A percentile compares a stretch with the other conserved stretches of the same genome.
Conservation (phyloP, 2,329 filamentous ascomycete species). For the Endoconidiophora laricicola region DNA sequence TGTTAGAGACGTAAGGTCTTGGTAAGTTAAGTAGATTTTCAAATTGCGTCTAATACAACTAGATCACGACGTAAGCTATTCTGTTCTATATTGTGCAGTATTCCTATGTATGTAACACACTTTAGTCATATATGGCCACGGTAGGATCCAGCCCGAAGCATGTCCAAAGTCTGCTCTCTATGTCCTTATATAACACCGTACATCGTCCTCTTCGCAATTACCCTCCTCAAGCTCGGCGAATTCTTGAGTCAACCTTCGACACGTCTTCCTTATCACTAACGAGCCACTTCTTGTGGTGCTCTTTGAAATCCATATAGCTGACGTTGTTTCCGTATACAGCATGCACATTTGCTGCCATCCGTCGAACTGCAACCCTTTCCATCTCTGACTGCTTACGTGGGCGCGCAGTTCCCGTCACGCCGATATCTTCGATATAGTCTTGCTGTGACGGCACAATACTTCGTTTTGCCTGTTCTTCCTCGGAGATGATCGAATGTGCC, state of each 20-base stretch:
- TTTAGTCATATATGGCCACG: background rate
- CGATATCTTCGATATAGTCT: background rate
- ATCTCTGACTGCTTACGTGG: conserved; percentile 15
- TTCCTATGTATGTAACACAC: background rate
- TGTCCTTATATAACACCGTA: too few relatives aligned
- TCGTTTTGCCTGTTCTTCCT: conserved; percentile 16
- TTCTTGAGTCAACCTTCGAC: conserved; percentile 24
- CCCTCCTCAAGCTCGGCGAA: background rate
- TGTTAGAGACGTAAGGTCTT: background rate
- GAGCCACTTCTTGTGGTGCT: conserved; percentile 25
- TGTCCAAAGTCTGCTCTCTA: too few relatives aligned
- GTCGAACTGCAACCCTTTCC: conserved; percentile 17
- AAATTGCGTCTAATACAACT: too few relatives aligned
- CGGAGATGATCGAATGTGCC: conserved; percentile 20
- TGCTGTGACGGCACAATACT: conserved; percentile 19
- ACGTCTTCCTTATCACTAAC: conserved; percentile 24
- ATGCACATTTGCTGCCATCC: conserved; percentile 20
- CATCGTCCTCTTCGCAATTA: too few relatives aligned
- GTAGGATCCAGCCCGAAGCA: background rate
- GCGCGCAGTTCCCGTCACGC: background rate
- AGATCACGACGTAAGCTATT: background rate
- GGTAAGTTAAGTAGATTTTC: too few relatives aligned
- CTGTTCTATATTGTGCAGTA: conserved; percentile 5
- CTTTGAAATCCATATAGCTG: conserved; percentile 20
- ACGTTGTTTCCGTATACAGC: conserved; percentile 19